Percentiles rank a stretch among this genome's conserved stretches.
These are phyloP conservation scores for Verticillium nubilum DNA, from an alignment of 2,329 filamentous ascomycete genomes.

Conservation along the genomic window DNA sequence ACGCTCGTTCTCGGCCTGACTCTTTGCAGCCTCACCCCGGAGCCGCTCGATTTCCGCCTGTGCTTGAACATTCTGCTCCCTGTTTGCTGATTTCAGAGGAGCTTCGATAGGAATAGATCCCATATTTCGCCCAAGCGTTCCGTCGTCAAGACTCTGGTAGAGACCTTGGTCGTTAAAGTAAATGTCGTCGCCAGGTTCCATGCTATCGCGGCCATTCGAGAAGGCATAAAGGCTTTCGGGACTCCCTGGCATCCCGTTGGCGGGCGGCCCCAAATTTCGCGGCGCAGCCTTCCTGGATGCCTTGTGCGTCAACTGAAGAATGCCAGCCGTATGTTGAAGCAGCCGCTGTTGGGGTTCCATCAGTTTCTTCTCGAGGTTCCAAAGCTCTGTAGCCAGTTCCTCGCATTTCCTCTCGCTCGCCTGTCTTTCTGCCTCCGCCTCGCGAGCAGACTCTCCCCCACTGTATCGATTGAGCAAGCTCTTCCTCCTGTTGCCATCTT, in stretches of 20 bases:
- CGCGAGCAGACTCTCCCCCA: constrained; percentile 42
- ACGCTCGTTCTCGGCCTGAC: constrained; percentile 16
- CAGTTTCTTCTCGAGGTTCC: constrained; percentile 69
- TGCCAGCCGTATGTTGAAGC: constrained; percentile 85
- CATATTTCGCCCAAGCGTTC: constrained; percentile 28
- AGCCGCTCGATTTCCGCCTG: constrained; percentile 40
- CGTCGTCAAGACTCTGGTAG: constrained; percentile 43
- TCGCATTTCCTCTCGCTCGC: constrained; percentile 78
- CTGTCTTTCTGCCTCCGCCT: constrained; percentile 70
- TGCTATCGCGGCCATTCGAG: constrained; percentile 54
- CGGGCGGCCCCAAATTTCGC: constrained; percentile 22
- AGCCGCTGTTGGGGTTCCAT: constrained; percentile 71
- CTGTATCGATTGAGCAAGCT: constrained; percentile 44
- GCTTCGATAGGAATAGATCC: constrained; percentile 41
- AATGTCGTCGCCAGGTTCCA: constrained; percentile 51
- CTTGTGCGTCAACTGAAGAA: constrained; percentile 85
- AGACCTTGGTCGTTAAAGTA: constrained; percentile 74
- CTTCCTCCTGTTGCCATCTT: constrained; percentile 37
- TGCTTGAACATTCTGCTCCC: constrained; percentile 46
- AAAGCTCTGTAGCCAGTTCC: constrained; percentile 74
- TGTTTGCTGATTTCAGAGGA: constrained; percentile 50
- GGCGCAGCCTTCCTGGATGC: constrained; percentile 52
- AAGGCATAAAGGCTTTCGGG: constrained; percentile 73
- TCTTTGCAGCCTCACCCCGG: constrained; percentile 34
- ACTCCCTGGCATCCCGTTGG: constrained; percentile 63